These are phyloP conservation scores for Fragilaria crotonensis DNA, from an alignment of 108 stramenopile genomes.

Conservation along the genomic window DNA sequence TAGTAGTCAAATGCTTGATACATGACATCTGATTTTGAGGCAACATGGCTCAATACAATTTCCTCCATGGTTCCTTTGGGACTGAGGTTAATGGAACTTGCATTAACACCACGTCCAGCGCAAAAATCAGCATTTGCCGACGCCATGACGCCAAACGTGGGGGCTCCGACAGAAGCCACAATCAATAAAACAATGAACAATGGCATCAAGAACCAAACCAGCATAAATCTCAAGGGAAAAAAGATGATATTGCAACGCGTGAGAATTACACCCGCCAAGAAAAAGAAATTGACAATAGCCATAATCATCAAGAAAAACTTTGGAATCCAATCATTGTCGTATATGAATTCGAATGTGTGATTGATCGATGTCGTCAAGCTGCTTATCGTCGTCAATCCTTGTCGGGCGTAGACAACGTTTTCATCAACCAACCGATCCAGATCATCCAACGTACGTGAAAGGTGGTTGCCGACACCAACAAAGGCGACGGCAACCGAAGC, in stretches of 20 bases:
- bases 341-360: conserved; percentile 13
- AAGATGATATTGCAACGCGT: conserved; percentile 30
- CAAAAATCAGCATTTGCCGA: conserved; percentile 49
- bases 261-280: conserved; percentile 18
- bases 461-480: neutral
- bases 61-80: conserved; percentile 31
- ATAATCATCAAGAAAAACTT: conserved; percentile 29
- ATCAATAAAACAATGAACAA: conserved; percentile 19
- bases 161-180: conserved; percentile 4
- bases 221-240: conserved; percentile 9
- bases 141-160: conserved; percentile 14
- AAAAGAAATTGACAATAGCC: conserved; percentile 29
- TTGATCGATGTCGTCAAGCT: neutral
- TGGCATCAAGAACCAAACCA: conserved; percentile 26
- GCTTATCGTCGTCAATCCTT: neutral
- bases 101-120: conserved; percentile 18
- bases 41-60: neutral
- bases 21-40: neutral
- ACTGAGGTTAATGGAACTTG: too few relatives aligned
- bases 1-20: conserved; percentile 23
- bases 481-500: neutral
- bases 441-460: neutral
- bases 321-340: conserved; percentile 26
- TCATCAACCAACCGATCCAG: neutral
- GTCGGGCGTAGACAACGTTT: neutral